These are phyloP conservation scores for Diutina siamensis DNA, from an alignment of 1,139 yeast species.

Conservation along the genomic window DNA sequence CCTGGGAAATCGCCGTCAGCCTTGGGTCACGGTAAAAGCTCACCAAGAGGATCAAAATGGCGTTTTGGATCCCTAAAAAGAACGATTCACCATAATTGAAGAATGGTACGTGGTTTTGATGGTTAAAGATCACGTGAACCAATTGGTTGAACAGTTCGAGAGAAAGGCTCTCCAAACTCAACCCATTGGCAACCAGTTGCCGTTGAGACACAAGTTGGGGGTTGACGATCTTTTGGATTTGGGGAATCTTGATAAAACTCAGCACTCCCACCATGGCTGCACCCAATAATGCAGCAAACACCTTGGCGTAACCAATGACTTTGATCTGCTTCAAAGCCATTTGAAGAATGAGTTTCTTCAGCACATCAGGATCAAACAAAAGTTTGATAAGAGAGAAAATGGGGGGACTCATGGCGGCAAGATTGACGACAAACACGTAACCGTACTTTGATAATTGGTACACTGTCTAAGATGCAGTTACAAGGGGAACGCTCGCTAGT, in stretches of 20 bases:
- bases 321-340: slow-evolving; percentile 27
- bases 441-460: no score
- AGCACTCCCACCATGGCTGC: slow-evolving; percentile 28
- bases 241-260: slow-evolving; percentile 33
- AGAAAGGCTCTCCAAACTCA: slow-evolving; percentile 25
- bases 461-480: no score
- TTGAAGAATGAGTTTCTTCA: slow-evolving; percentile 28
- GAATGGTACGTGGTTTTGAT: slow-evolving; percentile 25
- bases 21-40: slow-evolving; percentile 22
- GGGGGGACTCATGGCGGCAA: slow-evolving; percentile 5
- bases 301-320: slow-evolving; percentile 27
- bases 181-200: slow-evolving; percentile 26
- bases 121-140: slow-evolving; percentile 30
- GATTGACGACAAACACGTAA: slow-evolving; percentile 1
- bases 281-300: slow-evolving; percentile 25
- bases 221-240: slow-evolving; percentile 25
- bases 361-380: slow-evolving; percentile 28
- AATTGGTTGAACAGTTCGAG: slow-evolving; percentile 29
- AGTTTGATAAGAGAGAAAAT: slow-evolving; percentile 16
- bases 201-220: slow-evolving; percentile 19
- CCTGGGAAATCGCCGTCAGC: slow-evolving; percentile 10
- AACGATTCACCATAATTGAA: slow-evolving; percentile 33
- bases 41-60: slow-evolving; percentile 25
- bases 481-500: not conserved
- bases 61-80: slow-evolving; percentile 30